A percentile compares a stretch with the other conserved stretches of the same genome.
Evolutionary conservation across 495 filamentous ascomycete species (phyloP).

Genomic region (Chaetomium cochliodes): DNA sequence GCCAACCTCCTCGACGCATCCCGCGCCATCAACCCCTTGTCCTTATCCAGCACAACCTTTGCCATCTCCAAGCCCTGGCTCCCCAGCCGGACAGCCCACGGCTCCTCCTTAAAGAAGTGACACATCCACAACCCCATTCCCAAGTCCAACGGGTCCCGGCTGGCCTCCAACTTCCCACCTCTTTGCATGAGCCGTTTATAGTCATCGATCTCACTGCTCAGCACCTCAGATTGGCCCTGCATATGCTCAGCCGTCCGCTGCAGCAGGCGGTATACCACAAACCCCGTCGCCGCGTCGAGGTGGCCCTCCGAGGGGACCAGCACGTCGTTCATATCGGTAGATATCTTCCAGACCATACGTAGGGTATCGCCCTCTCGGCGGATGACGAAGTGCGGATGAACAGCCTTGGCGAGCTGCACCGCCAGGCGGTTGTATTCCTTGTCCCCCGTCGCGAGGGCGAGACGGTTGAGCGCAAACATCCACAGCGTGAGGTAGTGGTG

Average conservation of each 20-base stretch:
- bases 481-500: constrained; percentile 68
- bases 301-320: constrained; percentile 59
- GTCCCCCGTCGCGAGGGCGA: constrained; percentile 53
- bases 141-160: constrained; percentile 58
- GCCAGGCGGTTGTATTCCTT: constrained; percentile 54
- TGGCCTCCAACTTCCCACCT: constrained; percentile 46
- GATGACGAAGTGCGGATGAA: constrained; percentile 59
- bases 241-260: constrained; percentile 43
- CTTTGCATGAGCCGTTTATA: constrained; percentile 57
- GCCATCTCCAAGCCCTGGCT: constrained; percentile 48
- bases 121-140: constrained; percentile 67
- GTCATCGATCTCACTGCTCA: constrained; percentile 56
- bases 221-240: constrained; percentile 32
- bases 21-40: constrained; percentile 38
- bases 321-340: constrained; percentile 49
- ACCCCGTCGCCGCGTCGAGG: constrained; percentile 62
- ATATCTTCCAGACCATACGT: constrained; percentile 66
- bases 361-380: constrained; percentile 34
- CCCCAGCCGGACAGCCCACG: constrained; percentile 52
- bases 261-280: constrained; percentile 56
- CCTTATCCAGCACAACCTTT: constrained; percentile 35
- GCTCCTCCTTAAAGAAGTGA: constrained; percentile 54
- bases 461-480: constrained; percentile 68
- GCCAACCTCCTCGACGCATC: constrained; percentile 50
- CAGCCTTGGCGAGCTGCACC: constrained; percentile 56